phyloP scores from a whole-genome alignment of 2,329 filamentous ascomycete genomes.

The Mycosphaerella arachidis region DNA sequence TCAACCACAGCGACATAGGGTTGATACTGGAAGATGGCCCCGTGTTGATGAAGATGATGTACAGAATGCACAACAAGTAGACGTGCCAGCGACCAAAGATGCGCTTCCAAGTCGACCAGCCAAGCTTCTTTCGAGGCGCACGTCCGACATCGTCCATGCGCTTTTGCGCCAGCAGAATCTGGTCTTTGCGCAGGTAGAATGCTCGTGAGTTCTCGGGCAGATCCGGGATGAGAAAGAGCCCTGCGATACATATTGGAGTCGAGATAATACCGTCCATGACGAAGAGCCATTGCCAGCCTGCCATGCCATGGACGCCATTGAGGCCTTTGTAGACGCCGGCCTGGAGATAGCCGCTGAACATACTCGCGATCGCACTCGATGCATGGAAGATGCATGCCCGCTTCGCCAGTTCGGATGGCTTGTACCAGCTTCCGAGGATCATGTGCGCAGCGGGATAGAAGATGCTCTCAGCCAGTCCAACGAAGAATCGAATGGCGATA shows the following conservation, averaged over 20 bases:
- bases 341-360: conserved; percentile 54
- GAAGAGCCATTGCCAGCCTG: conserved; percentile 49
- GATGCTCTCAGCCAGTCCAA: conserved; percentile 47
- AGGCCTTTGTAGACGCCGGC: conserved; percentile 48
- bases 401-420: conserved; percentile 49
- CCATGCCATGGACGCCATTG: conserved; percentile 36
- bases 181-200: conserved; percentile 43
- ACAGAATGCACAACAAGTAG: conserved; percentile 54
- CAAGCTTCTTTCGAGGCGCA: conserved; percentile 17
- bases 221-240: conserved; percentile 48
- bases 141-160: conserved; percentile 40
- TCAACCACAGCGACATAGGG: conserved; percentile 27
- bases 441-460: conserved; percentile 53
- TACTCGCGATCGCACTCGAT: conserved; percentile 41
- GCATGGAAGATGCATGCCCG: conserved; percentile 51
- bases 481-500: conserved; percentile 47
- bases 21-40: conserved; percentile 22
- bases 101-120: conserved; percentile 43
- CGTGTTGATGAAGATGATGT: conserved; percentile 61
- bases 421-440: conserved; percentile 51
- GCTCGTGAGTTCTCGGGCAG: conserved; percentile 48
- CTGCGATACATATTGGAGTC: conserved; percentile 48
- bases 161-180: conserved; percentile 45
- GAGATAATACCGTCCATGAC: conserved; percentile 48
- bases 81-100: conserved; percentile 64